These are phyloP conservation scores for Chloris gayana DNA, from an alignment of 176 grass and related monocot species.

Conservation along the genomic window DNA sequence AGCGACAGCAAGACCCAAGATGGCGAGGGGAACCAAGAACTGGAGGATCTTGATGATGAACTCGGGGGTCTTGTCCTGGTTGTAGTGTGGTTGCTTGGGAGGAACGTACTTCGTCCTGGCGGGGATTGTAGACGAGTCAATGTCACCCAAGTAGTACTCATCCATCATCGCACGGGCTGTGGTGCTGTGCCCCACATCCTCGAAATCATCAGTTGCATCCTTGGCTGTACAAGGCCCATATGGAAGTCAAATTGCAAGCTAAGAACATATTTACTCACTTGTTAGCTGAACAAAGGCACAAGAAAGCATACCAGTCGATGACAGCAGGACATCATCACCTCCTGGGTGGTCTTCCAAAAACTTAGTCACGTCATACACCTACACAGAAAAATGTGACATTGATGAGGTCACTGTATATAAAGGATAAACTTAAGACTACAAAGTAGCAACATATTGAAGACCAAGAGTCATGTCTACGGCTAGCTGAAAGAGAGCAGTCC, in stretches of 20 bases:
- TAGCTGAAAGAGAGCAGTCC: not conserved
- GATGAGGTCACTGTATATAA: not conserved
- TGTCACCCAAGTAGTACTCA: conserved; percentile 56
- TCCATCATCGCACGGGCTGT: conserved; percentile 83
- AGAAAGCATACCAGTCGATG: conserved; percentile 68
- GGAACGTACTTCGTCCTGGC: conserved; percentile 56
- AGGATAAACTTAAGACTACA: not conserved
- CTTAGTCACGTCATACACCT: conserved; percentile 83
- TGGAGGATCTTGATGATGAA: conserved; percentile 88
- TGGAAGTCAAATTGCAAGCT: not conserved
- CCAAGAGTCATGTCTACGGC: not conserved
- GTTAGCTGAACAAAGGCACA: not conserved
- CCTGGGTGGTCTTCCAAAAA: conserved; percentile 92
- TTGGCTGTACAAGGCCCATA: conserved; percentile 53
- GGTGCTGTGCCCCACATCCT: conserved; percentile 84
- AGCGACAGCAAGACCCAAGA: conserved; percentile 75
- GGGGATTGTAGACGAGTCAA: conserved; percentile 65
- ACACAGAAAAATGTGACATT: not conserved
- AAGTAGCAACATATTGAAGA: not conserved
- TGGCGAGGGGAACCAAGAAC: conserved; percentile 80
- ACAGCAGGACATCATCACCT: conserved; percentile 81
- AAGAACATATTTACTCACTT: not conserved
- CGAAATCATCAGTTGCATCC: conserved; percentile 88
- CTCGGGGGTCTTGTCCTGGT: conserved; percentile 77
- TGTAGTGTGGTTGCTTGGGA: conserved; percentile 88